Base-by-base conservation (phyloP, 495 filamentous ascomycete genomes). In the Penicillium argentinense region DNA sequence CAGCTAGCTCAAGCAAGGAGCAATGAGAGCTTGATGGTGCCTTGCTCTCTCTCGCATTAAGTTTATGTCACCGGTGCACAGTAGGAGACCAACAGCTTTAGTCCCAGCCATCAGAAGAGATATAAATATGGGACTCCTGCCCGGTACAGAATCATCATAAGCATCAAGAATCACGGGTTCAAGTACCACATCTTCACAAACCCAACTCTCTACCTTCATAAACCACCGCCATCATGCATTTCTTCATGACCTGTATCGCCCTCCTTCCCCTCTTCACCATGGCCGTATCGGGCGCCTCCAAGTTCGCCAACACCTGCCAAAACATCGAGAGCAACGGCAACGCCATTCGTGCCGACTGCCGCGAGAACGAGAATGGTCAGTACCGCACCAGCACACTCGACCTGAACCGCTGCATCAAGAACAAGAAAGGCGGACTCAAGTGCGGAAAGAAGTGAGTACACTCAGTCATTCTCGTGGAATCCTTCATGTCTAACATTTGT, bases 381-480 rank as follows among this genome's bases (percentile, higher is more conserved):
- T 25, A 46, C 1, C 36, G 19, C 12, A 25, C 26, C 1, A 52
- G 30, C 24, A 46, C 26, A 8, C 29, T 59, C 9, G 48, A 59
- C 8, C 27, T 59, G 25, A 59, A 59, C 42, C 47, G 45, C 2
- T 59, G 56, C 23, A 22, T 59, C 30, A 59, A 50, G 37, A 59
- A 59, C 24, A 14, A 22, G 21, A 59, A 59, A 23, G 56, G 56
- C 17, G 29, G 23, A 1, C 47, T 54, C 6, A 51, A 48, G 52
- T 59, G 56, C 17, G 56, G 56, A 45, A 53, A 56, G 36, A 53
- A 59, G 56, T 59, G 27, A 52, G 51, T 39, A 11, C 4, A 8
- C 28, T 14, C 3, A 9, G 9, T 9, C 11, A 2, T 25, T 23
- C 9, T 42, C 25, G 25, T 2, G n/a, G n/a, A n/a, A n/a, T n/a